Evolutionary conservation across 169 alveolate species (phyloP).

Genomic region (Plasmodium malariae): DNA sequence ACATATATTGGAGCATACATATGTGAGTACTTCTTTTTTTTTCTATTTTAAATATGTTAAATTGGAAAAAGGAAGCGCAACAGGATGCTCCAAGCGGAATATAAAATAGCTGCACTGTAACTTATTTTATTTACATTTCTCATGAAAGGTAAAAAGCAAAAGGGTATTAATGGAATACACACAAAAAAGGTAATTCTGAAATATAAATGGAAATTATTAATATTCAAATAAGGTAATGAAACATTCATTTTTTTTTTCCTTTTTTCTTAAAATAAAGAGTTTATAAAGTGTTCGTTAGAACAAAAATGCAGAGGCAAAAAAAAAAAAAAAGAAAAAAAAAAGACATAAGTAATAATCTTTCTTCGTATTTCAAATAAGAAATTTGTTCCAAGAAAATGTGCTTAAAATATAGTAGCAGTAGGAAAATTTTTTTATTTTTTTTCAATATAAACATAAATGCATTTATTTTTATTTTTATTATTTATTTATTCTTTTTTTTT

Average conservation of each 20-base stretch:
- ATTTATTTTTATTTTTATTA: no score
- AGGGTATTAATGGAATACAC: not conserved
- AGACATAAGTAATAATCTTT: no score
- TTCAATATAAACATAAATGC: no score
- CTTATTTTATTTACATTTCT: slow-evolving; percentile 9
- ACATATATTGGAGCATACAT: not conserved
- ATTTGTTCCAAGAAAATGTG: no score
- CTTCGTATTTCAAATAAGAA: no score
- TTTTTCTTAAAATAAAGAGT: no score
- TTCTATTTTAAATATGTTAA: not conserved
- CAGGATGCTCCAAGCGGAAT: not conserved
- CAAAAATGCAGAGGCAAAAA: no score
- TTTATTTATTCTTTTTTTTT: no score
- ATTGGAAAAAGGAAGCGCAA: not conserved
- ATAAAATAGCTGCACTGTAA: not conserved
- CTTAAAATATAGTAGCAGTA: no score
- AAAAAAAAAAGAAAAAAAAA: no score
- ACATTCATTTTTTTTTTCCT: not conserved
- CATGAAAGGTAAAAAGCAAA: slow-evolving; percentile 20
- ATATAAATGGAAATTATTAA: not conserved
- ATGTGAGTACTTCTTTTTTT: slow-evolving; percentile 2
- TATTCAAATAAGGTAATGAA: not conserved
- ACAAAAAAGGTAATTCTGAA: not conserved
- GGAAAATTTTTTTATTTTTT: no score
- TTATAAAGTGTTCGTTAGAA: no score